These are phyloP conservation scores for Diospyros lotus DNA, from an alignment of 148 eudicot species.

Conservation along the genomic window DNA sequence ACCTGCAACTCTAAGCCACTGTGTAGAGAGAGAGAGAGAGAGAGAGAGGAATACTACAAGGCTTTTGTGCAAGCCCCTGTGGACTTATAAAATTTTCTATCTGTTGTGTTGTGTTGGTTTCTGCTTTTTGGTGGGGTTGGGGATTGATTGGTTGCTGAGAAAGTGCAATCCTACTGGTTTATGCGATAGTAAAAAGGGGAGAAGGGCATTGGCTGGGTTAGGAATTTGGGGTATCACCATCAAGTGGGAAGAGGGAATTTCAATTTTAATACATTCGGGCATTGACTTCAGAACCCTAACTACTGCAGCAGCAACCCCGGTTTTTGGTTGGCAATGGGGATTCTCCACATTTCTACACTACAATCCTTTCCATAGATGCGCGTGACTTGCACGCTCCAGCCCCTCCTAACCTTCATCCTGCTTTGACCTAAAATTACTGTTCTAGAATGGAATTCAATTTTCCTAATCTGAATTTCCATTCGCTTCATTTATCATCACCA, in stretches of 20 bases:
- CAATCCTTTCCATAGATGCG: too few species aligned
- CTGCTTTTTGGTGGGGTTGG: conserved; percentile 2
- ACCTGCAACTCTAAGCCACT: neutral
- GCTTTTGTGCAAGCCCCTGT: conserved; percentile 4
- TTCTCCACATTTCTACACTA: too few species aligned
- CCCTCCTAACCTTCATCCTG: too few species aligned
- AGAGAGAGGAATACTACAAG: conserved; percentile 30
- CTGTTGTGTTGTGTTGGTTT: neutral
- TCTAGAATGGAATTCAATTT: too few species aligned
- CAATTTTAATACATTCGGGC: conserved; percentile 2
- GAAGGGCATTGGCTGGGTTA: neutral
- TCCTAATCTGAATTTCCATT: too few species aligned
- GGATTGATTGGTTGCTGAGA: neutral
- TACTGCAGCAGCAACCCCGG: too few species aligned
- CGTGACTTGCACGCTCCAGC: too few species aligned
- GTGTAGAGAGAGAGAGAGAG: conserved; percentile 14
- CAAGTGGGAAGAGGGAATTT: conserved; percentile 6
- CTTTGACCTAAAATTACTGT: too few species aligned
- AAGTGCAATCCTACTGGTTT: neutral
- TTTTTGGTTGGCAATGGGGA: too few species aligned
- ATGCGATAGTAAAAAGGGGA: neutral
- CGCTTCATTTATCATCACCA: too few species aligned
- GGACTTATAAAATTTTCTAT: conserved; percentile 10
- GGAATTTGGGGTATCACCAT: conserved; percentile 4
- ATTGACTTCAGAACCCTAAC: conserved; percentile 13